Percentiles rank a stretch among this genome's conserved stretches.
Evolutionary conservation across 2,329 filamentous ascomycete genomes (phyloP).

Genomic region (Aspergillus japonicus): DNA sequence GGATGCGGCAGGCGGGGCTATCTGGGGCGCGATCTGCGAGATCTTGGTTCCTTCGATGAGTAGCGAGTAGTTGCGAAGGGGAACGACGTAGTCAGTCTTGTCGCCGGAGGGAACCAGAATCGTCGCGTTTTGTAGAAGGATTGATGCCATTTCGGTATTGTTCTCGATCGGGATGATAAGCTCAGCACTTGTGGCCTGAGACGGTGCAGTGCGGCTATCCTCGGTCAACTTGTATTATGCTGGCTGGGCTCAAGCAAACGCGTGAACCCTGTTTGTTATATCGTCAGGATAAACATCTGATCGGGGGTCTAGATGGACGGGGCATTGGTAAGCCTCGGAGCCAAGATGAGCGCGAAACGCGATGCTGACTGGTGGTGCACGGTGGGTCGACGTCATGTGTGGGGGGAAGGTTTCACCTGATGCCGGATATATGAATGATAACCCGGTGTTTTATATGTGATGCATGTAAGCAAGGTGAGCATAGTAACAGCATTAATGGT

Average conservation of each 20-base stretch:
- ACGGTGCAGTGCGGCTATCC: no score
- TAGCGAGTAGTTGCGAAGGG: constrained; percentile 10
- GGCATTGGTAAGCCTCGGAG: background rate
- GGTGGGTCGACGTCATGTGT: background rate
- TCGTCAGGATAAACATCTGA: background rate
- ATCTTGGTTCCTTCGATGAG: constrained; percentile 25
- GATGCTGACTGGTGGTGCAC: background rate
- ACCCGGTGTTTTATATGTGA: no score
- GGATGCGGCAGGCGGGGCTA: constrained; percentile 8
- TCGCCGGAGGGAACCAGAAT: constrained; percentile 16
- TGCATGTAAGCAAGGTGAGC: no score
- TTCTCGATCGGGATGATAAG: no score
- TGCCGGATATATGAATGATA: no score
- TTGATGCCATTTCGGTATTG: background rate
- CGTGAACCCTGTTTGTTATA: background rate
- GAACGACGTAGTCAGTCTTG: constrained; percentile 16
- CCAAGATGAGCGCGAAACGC: background rate
- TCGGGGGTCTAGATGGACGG: background rate
- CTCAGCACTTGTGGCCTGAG: no score
- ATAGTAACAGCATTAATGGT: no score
- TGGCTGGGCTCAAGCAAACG: no score
- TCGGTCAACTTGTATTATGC: no score
- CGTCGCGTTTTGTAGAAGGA: constrained; percentile 22
- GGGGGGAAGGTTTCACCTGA: background rate
- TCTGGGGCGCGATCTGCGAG: constrained; percentile 16